Conservation (phyloP, 805 yeast genomes). For the Zygosaccharomyces siamensis region DNA sequence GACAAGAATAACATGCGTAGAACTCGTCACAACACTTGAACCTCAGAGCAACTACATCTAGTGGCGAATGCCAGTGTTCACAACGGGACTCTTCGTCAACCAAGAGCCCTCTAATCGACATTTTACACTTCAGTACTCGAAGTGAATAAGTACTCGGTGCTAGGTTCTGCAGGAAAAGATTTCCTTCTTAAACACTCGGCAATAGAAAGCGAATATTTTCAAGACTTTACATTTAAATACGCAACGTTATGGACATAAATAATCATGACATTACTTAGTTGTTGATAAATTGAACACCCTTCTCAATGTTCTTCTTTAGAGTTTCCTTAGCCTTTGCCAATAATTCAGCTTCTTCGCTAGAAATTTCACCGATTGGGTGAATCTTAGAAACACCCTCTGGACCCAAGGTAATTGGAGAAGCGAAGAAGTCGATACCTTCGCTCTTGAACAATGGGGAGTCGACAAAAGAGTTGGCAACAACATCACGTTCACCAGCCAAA, state of each 20-base stretch:
- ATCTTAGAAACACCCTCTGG: constrained; percentile 80
- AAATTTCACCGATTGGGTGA: constrained; percentile 70
- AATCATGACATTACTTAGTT: constrained; percentile 11
- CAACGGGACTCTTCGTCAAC: constrained; percentile 32
- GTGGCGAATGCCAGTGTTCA: constrained; percentile 31
- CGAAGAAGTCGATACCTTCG: constrained; percentile 96
- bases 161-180: too few relatives aligned
- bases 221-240: background rate
- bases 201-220: background rate
- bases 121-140: background rate
- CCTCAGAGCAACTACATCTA: constrained; percentile 32
- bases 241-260: constrained; percentile 1
- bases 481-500: constrained; percentile 56
- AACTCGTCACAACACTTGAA: constrained; percentile 31
- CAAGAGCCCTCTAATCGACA: constrained; percentile 17
- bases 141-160: too few relatives aligned
- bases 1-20: constrained; percentile 33
- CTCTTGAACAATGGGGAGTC: constrained; percentile 76
- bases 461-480: constrained; percentile 65
- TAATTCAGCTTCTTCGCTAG: constrained; percentile 78
- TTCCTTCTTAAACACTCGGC: too few relatives aligned
- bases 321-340: constrained; percentile 82
- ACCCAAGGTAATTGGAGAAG: constrained; percentile 91
- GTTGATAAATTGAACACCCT: constrained; percentile 82
- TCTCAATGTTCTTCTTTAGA: constrained; percentile 81